Conservation (phyloP, 225 moss, liverwort and hornwort species). For the Straminergon stramineum region DNA sequence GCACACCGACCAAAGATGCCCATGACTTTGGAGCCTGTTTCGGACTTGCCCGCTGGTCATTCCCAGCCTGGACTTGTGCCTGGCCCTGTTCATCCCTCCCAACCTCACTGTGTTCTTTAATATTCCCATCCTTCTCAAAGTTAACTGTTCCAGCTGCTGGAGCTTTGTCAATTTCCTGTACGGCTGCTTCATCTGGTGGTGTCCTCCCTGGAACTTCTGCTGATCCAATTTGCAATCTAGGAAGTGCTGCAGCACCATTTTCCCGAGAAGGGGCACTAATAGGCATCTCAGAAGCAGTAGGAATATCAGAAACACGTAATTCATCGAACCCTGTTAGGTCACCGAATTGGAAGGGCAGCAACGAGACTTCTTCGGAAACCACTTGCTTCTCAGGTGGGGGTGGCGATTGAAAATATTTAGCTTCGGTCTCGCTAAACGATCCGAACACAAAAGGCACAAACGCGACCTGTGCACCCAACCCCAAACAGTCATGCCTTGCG, state of each 20-base stretch:
- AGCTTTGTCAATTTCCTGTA: constrained; percentile 4
- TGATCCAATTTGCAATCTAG: constrained; percentile 8
- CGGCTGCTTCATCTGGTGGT: constrained; percentile 11
- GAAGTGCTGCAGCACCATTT: constrained; percentile 16
- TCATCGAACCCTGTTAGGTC: constrained; percentile 13
- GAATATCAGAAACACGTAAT: neutral
- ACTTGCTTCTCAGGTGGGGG: constrained; percentile 14
- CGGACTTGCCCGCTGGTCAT: constrained; percentile 9
- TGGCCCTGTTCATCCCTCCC: constrained; percentile 12
- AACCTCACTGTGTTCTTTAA: neutral
- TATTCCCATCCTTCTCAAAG: constrained; percentile 2
- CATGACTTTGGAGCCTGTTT: constrained; percentile 71
- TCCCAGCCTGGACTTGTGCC: neutral
- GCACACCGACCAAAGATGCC: constrained; percentile 77
- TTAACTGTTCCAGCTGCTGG: neutral
- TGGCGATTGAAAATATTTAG: constrained; percentile 32
- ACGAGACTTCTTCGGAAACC: constrained; percentile 2
- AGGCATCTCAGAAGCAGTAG: neutral
- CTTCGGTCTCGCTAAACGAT: constrained; percentile 77
- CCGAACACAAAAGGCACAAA: constrained; percentile 47
- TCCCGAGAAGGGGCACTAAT: neutral
- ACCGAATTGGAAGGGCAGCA: constrained; percentile 19
- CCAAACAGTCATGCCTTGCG: neutral
- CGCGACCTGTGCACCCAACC: constrained; percentile 19
- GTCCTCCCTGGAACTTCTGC: neutral